phyloP scores from a whole-genome alignment of 1,284 basidiomycete species.

The Volvariella surrecta region DNA sequence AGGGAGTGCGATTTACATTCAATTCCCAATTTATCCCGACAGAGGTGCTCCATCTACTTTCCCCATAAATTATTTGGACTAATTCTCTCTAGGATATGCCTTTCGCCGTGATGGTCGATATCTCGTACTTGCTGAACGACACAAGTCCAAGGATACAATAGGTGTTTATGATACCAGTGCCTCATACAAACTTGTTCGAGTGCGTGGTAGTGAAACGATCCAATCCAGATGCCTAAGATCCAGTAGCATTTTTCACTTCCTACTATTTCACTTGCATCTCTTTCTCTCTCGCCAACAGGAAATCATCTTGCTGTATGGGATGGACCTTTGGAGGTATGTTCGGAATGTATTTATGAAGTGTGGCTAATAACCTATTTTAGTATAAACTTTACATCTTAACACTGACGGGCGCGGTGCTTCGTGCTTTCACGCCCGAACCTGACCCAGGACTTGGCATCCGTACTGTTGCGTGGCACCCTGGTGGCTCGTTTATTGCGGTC shows the following conservation, averaged over 20 bases:
- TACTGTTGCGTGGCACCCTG: conserved; percentile 74
- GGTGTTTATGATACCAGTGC: conserved; percentile 74
- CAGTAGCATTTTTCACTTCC: conserved; percentile 72
- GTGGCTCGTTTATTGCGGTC: conserved; percentile 67
- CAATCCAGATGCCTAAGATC: conserved; percentile 7
- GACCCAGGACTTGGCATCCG: conserved; percentile 80
- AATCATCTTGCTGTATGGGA: conserved; percentile 81
- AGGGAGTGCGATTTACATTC: conserved; percentile 65
- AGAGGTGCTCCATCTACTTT: conserved; percentile 36
- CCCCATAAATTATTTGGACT: neutral
- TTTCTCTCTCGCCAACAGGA: conserved; percentile 79
- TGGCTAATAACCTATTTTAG: conserved; percentile 27
- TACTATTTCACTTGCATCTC: conserved; percentile 63
- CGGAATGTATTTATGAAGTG: neutral
- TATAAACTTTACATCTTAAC: conserved; percentile 77
- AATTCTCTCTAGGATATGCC: conserved; percentile 55
- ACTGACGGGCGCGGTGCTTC: conserved; percentile 61
- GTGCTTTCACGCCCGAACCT: conserved; percentile 58
- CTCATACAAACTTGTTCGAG: conserved; percentile 66
- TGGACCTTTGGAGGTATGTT: conserved; percentile 62
- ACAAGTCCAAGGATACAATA: conserved; percentile 78
- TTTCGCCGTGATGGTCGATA: conserved; percentile 76
- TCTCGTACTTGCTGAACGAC: conserved; percentile 75
- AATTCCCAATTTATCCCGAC: conserved; percentile 72
- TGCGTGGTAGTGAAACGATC: conserved; percentile 25